Base-by-base conservation (phyloP, 805 yeast genomes). In the Osmozyma mogii region DNA sequence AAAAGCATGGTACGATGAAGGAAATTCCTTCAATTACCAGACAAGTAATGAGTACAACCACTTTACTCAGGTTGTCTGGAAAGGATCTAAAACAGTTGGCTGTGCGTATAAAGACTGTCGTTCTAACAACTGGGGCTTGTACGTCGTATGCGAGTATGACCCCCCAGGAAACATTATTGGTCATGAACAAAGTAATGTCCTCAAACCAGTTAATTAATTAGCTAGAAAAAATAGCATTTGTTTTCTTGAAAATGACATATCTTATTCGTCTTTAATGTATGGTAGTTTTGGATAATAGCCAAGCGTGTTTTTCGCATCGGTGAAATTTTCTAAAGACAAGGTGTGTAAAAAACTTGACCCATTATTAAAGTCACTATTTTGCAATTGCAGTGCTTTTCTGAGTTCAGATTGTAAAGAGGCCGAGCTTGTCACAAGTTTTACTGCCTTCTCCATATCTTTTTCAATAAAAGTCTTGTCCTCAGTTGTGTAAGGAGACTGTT, bases 1-100 rank as follows among this genome's bases (percentile, higher is more conserved):
- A 5, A 36, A 44, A 9, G 65, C 65, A 12, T 62, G 69, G 69
- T 61, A 61, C 45, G 50, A 37, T 24, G 68, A 61, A 45, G 63
- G 62, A 29, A 33, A 43, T 8, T 31, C 49, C 13, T 57, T 47
- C 36, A 37, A 42, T 34, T 58, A 49, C 37, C 18, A 29, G n/a
- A 20, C 48, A 4, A 50, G 47, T 18, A 44, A 48, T 35, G 40
- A 44, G 9, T 56, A 48, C 35, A 46, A 54, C 36, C 59, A 54
- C 28, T 53, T 53, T 38, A 53, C 58, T 10, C 57, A 52, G 35
- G 47, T 53, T 12, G 45, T 53, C 11, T 53, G 58, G 58, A 51
- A 50, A 34, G 44, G 37, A 16, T 31, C 57, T 23, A 52, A 56
- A 12, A 37, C 39, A 31, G 44, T 53, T 3, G 58, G 58, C 2